Percentiles rank a stretch among this genome's conserved stretches.
Evolutionary conservation across 768 basidiomycete genomes (phyloP).

Genomic region (Leucogyrophana mollusca): DNA sequence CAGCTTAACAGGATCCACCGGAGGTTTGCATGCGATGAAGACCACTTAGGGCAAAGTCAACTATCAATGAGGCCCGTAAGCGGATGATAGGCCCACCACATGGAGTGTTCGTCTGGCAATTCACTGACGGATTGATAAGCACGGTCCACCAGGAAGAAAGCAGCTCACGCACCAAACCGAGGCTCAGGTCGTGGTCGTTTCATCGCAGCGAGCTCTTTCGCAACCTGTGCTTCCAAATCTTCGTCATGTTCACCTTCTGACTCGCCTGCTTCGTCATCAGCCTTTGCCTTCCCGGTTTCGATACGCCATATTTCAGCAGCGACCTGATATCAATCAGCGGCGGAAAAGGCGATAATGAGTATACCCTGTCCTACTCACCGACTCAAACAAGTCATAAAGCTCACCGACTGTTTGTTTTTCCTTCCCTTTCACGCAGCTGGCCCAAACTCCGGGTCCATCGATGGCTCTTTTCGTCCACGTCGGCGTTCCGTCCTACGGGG

Average conservation of each 20-base stretch:
- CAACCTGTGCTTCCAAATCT: conserved; percentile 68
- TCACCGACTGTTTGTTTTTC: conserved; percentile 79
- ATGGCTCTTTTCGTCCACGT: conserved; percentile 64
- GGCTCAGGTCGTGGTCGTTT: conserved; percentile 62
- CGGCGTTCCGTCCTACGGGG: conserved; percentile 59
- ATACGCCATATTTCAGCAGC: conserved; percentile 71
- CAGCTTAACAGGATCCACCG: conserved; percentile 73
- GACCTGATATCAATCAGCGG: conserved; percentile 44
- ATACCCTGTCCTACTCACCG: conserved; percentile 42
- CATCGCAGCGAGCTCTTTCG: conserved; percentile 67
- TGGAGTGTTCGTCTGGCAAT: conserved; percentile 75
- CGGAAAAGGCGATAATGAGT: not conserved
- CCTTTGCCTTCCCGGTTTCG: conserved; percentile 21
- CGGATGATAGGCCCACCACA: conserved; percentile 49
- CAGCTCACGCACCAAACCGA: conserved; percentile 55
- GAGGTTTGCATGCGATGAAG: conserved; percentile 78
- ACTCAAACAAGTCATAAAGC: conserved; percentile 75
- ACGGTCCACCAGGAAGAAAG: not conserved
- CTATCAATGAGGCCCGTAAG: not conserved
- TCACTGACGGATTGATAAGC: conserved; percentile 43
- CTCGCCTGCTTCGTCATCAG: conserved; percentile 20
- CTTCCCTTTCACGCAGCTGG: conserved; percentile 82
- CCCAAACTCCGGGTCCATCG: conserved; percentile 86
- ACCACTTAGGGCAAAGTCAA: conserved; percentile 46
- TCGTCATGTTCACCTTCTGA: conserved; percentile 36